phyloP scores from a whole-genome alignment of 495 filamentous ascomycete species.

The Talaromyces liani region DNA sequence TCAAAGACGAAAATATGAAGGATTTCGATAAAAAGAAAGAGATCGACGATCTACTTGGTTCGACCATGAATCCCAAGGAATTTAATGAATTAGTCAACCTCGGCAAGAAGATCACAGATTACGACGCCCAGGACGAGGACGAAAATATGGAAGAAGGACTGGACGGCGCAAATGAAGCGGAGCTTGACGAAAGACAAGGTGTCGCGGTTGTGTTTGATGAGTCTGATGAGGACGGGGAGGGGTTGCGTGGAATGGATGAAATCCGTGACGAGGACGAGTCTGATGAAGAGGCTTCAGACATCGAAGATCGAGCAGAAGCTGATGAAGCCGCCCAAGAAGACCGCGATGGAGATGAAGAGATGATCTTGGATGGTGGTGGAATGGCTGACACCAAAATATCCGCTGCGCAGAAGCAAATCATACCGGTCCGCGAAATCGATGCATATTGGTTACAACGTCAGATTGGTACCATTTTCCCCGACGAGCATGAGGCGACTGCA shows the following conservation, averaged over 20 bases:
- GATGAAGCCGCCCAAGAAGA: constrained; percentile 47
- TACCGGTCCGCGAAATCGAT: constrained; percentile 83
- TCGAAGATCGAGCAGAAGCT: constrained; percentile 35
- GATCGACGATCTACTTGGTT: constrained; percentile 85
- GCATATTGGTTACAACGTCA: constrained; percentile 96
- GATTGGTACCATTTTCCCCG: constrained; percentile 77
- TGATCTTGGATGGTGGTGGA: constrained; percentile 67
- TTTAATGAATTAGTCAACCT: constrained; percentile 97
- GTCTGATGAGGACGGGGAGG: constrained; percentile 86
- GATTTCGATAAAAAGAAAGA: constrained; percentile 99
- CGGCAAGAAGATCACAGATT: constrained; percentile 98
- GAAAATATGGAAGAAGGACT: constrained; percentile 70
- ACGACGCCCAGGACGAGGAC: constrained; percentile 94
- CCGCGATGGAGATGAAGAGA: constrained; percentile 51
- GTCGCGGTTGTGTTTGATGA: constrained; percentile 97
- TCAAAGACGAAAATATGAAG: constrained; percentile 94
- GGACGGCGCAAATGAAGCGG: constrained; percentile 53
- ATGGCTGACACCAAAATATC: constrained; percentile 33
- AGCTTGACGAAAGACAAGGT: constrained; percentile 89
- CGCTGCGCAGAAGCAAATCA: constrained; percentile 46
- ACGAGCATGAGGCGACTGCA: constrained; percentile 84
- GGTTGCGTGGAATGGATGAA: constrained; percentile 63
- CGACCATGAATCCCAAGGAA: constrained; percentile 74
- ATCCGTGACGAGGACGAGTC: constrained; percentile 67
- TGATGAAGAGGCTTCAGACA: constrained; percentile 62